Evolutionary conservation across 257 asterid species (phyloP), one percentile per base, ranked within the genome.

Genomic region (Avicennia marina): DNA sequence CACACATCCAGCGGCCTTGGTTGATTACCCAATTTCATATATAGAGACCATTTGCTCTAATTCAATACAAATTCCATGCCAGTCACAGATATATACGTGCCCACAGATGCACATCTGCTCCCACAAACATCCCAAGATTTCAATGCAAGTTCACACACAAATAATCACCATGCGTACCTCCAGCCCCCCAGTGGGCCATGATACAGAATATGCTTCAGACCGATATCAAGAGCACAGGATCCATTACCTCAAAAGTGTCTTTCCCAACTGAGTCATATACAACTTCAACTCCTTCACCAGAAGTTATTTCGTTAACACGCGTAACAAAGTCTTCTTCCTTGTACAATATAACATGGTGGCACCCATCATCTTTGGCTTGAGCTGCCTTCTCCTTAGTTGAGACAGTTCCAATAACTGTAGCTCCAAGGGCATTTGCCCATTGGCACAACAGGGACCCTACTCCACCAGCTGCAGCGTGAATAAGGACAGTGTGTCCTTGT

Each of bases 391-490:
- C 99, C 62, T 80, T 32, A 9, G 87, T 89, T 47, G 99, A 93
- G 63, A 89, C 99, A 15, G 96, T 84, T 55, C 99, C 99, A 4
- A 93, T 89, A 33, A 93, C 95, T 0, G 90, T 89, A 45, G 97
- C 99, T 52, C 99, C 97, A 40, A 82, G 86, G 11, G 94, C 84
- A 46, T 70, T 89, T 38, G 95, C 96, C 99, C 99, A 93, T 68
- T 93, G 99, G 78, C 97, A 93, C 71, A 93, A 48, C 39, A 93
- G 65, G 48, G 99, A 93, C 46, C 99, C 99, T 31, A 84, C 90
- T 33, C 99, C 99, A 66, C 97, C 96, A 8, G 99, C 96, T 57
- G 99, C 99, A 31, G 99, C 99, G 68, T 89, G 99, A 59, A 93
- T 43, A 54, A 89, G 97, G 62, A 86, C 78, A 0, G 89, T 84